Base-by-base conservation (phyloP, 2,329 filamentous ascomycete genomes). In the Arachnomyces sp. region DNA sequence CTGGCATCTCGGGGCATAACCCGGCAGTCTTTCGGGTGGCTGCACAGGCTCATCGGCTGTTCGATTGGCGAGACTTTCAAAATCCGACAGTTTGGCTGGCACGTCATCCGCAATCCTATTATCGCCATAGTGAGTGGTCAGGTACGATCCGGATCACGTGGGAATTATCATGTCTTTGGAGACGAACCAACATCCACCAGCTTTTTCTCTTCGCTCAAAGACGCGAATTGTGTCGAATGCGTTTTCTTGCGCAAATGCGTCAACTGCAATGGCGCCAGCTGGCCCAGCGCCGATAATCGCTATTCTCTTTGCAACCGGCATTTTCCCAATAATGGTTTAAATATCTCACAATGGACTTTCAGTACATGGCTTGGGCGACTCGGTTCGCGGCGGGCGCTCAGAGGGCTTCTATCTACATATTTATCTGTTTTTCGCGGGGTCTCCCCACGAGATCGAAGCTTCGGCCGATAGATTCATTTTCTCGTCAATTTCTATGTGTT, bases 261-360 rank as follows among this genome's bases (percentile, higher is more conserved):
- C 76, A 3, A 78, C 70, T 0, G 76, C 60, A 41, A 80, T 80
- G 9, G 74, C 73, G 2, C 78, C 78, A 3, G 74, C 68, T 5
- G 78, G 78, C 4, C 78, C 78, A 2, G 75, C 68, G 5, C 78
- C 78, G 49, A 82, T 77, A 4, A 82, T 68, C 13, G 77, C 78
- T 9, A 82, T 70, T 11, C 67, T 59, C 37, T 56, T 61, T 25
- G 21, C 21, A 9, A 25, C 21, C 21, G 21, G 21, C 21, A 25
- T 25, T 25, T 25, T 25, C 5, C n/a, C n/a, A n/a, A n/a, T n/a
- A n/a, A n/a, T n/a, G n/a, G n/a, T n/a, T n/a, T n/a, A n/a, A n/a
- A n/a, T n/a, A n/a, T n/a, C n/a, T n/a, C n/a, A n/a, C n/a, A n/a
- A n/a, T n/a, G n/a, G n/a, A n/a, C n/a, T n/a, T n/a, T n/a, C n/a